These are phyloP conservation scores for Tetrahymena elliotti DNA, from an alignment of 73 alveolate species.

Conservation along the genomic window DNA sequence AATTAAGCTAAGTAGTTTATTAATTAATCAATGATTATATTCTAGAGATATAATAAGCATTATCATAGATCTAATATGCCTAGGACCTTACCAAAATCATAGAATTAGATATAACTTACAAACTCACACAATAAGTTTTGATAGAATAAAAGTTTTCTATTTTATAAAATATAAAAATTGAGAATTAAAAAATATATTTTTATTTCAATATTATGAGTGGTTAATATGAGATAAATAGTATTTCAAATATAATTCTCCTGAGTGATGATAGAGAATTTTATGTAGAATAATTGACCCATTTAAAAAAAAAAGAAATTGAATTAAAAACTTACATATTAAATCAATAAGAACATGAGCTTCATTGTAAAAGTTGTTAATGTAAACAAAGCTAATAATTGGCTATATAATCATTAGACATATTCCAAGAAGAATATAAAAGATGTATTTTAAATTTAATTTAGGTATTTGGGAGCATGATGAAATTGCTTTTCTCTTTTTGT, in stretches of 20 bases:
- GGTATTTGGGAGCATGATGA: not conserved
- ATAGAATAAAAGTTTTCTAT: not conserved
- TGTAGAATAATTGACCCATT: not conserved
- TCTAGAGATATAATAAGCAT: not conserved
- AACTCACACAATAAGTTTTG: not conserved
- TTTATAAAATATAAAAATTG: no score
- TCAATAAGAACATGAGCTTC: not conserved
- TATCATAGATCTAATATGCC: not conserved
- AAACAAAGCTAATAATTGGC: not conserved
- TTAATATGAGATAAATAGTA: no score
- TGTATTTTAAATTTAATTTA: not conserved
- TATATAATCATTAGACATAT: not conserved
- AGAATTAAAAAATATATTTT: no score
- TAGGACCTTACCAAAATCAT: not conserved
- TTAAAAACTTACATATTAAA: not conserved
- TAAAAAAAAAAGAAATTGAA: not conserved
- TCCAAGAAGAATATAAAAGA: not conserved
- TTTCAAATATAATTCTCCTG: no score
- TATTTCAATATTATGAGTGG: no score
- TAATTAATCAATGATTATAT: not conserved
- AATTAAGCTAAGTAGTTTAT: not conserved
- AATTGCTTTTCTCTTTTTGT: not conserved
- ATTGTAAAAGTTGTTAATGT: not conserved
- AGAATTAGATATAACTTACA: not conserved
- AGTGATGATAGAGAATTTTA: not conserved